These are phyloP conservation scores for Aspergillus flavus DNA, from an alignment of 2,329 filamentous ascomycete species.

Conservation along the genomic window DNA sequence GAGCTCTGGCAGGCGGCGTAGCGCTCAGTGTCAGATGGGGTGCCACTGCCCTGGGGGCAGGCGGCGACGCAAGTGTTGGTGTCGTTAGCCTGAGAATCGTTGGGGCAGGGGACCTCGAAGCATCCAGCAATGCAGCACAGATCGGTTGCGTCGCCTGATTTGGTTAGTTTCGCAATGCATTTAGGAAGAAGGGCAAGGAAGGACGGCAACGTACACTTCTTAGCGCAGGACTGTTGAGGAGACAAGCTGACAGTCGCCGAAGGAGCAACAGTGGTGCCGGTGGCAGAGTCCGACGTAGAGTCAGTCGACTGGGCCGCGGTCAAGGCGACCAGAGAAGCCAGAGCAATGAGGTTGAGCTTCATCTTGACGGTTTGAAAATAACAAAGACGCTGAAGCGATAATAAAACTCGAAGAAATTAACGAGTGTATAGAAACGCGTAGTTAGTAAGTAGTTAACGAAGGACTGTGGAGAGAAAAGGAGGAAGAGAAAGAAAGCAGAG, in stretches of 20 bases:
- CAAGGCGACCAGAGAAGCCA: conserved; percentile 49
- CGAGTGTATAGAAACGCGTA: conserved; percentile 10
- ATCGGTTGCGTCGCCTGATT: conserved; percentile 46
- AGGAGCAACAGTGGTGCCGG: conserved; percentile 22
- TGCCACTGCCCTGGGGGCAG: conserved; percentile 57
- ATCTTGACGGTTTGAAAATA: conserved; percentile 30
- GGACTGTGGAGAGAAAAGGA: conserved; percentile 12
- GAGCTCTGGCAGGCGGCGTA: conserved; percentile 53
- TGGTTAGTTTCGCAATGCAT: conserved; percentile 1
- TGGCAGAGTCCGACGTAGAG: conserved; percentile 19
- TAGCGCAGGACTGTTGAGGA: conserved; percentile 38
- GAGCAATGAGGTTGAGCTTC: conserved; percentile 47
- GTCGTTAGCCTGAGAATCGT: conserved; percentile 51
- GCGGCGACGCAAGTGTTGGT: conserved; percentile 55
- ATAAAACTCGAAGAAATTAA: conserved; percentile 10
- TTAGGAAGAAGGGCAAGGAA: not conserved
- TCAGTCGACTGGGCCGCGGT: conserved; percentile 42
- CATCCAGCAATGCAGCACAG: conserved; percentile 56
- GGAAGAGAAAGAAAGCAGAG: conserved; percentile 13
- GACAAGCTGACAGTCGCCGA: conserved; percentile 37
- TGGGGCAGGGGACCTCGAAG: conserved; percentile 55
- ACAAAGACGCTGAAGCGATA: conserved; percentile 14
- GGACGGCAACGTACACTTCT: conserved; percentile 34
- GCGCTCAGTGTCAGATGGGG: conserved; percentile 46
- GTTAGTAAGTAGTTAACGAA: conserved; percentile 9